Evolutionary conservation across 768 basidiomycete species (phyloP), one percentile per base, ranked within the genome.

Genomic region (Psilocybe cyanescens): DNA sequence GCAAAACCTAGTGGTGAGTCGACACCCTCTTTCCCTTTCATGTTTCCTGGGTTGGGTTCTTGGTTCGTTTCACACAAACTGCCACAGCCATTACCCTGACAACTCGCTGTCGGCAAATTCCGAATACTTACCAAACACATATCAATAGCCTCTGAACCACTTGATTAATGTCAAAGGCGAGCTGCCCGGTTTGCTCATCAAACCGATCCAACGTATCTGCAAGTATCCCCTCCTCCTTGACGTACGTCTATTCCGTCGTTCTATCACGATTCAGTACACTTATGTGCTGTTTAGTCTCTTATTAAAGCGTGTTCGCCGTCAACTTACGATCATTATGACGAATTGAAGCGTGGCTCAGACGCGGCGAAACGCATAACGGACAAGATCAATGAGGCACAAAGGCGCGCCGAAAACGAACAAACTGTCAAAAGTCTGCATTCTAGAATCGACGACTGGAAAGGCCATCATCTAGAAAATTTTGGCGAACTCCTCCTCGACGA

Each of bases 391-490:
- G 97, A 99, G 75, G 91, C 94, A 28, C 89, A 95, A 74, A 86
- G 97, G 52, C 87, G 92, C 52, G 88, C 92, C 53, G 93, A 98
- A 78, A 99, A 99, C 68, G 81, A 89, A 46, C 90, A 89, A 68
- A 97, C 95, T 4, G 95, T 97, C 58, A 87, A 91, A 74, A 92
- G 90, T 67, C 85, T 99, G 7, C 83, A 89, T 63, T 79, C 80
- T 30, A 89, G 97, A 48, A 95, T 99, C 50, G 94, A 96, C 65
- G 97, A 99, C 74, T 99, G 97, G 97, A 99, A 99, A 74, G 97
- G 97, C 9, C 97, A 99, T 74, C 93, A 97, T 67, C 83, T 98
- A 41, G 88, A 88, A 67, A 92, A 95, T 73, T 99, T 99, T 65
- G 97, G 97, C 62, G 88, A 93, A 67, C 90, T 99, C 57, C 83